Evolutionary conservation across 2,329 filamentous ascomycete species (phyloP).

Genomic region (Knufia petricola): DNA sequence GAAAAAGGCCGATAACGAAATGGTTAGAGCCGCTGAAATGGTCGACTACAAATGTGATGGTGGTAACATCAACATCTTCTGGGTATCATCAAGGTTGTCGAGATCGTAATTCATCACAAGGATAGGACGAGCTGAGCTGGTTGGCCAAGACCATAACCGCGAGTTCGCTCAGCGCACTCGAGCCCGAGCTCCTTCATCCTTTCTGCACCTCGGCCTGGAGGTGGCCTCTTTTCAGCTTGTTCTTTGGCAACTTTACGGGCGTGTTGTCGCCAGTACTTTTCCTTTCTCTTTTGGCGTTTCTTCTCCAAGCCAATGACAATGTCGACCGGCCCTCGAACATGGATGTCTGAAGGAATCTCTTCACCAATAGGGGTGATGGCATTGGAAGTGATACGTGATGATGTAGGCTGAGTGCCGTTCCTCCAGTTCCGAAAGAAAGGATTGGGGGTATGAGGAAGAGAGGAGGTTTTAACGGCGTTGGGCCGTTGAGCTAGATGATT

Average conservation of each 20-base stretch:
- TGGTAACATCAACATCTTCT: slow-evolving; percentile 4
- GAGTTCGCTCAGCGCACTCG: slow-evolving; percentile 74
- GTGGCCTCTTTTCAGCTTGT: slow-evolving; percentile 56
- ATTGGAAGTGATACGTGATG: slow-evolving; percentile 19
- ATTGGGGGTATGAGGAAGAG: slow-evolving; percentile 69
- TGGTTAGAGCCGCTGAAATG: background rate
- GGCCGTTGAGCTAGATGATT: slow-evolving; percentile 52
- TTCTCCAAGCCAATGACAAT: slow-evolving; percentile 94
- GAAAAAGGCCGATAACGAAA: slow-evolving; percentile 1
- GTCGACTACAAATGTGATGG: slow-evolving; percentile 7
- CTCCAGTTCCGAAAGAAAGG: slow-evolving; percentile 46
- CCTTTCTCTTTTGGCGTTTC: slow-evolving; percentile 83
- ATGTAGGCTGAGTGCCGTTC: slow-evolving; percentile 27
- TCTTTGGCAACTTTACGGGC: slow-evolving; percentile 69
- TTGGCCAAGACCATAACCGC: slow-evolving; percentile 48
- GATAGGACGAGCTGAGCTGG: slow-evolving; percentile 61
- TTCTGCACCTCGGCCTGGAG: slow-evolving; percentile 79
- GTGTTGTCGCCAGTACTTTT: slow-evolving; percentile 85
- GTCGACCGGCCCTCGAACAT: slow-evolving; percentile 87
- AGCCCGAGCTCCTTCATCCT: slow-evolving; percentile 88
- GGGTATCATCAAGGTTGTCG: slow-evolving; percentile 9
- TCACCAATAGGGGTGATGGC: slow-evolving; percentile 16
- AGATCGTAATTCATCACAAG: slow-evolving; percentile 36
- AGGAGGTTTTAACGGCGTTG: slow-evolving; percentile 61
- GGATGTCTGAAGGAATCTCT: slow-evolving; percentile 41